phyloP scores from a whole-genome alignment of 1,284 basidiomycete genomes.

The Leccinum subatratum region DNA sequence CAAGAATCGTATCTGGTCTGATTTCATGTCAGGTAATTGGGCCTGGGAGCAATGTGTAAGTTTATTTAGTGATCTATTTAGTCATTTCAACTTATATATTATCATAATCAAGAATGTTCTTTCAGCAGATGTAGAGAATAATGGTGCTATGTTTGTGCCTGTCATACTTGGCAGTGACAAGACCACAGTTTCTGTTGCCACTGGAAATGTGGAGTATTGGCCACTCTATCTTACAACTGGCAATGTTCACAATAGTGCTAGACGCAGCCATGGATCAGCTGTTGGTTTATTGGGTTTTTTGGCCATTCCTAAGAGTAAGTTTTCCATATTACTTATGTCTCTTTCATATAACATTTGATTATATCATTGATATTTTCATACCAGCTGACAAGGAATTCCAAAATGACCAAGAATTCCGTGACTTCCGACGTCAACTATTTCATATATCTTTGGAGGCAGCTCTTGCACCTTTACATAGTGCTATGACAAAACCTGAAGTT shows the following conservation, averaged over 20 bases:
- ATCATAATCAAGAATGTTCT: neutral
- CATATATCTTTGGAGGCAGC: neutral
- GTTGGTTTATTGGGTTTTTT: neutral
- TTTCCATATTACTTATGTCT: neutral
- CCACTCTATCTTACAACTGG: neutral
- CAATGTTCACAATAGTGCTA: neutral
- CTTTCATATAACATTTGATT: no score
- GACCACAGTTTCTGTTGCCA: slow-evolving; percentile 5
- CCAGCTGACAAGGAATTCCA: neutral
- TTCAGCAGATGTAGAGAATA: neutral
- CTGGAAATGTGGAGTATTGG: slow-evolving; percentile 4
- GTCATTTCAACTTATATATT: no score
- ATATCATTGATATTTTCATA: neutral
- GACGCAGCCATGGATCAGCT: neutral
- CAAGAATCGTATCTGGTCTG: neutral
- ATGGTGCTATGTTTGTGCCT: slow-evolving; percentile 2
- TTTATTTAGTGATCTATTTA: neutral
- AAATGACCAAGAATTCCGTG: neutral
- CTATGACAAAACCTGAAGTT: neutral
- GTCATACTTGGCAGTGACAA: slow-evolving; percentile 12
- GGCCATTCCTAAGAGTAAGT: neutral
- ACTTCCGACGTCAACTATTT: neutral
- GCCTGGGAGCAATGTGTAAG: neutral
- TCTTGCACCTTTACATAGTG: neutral
- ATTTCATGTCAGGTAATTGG: neutral